A percentile compares a stretch with the other conserved stretches of the same genome.
Evolutionary conservation across 1,284 basidiomycete genomes (phyloP).

Genomic region (Ustilago xerochloae): DNA sequence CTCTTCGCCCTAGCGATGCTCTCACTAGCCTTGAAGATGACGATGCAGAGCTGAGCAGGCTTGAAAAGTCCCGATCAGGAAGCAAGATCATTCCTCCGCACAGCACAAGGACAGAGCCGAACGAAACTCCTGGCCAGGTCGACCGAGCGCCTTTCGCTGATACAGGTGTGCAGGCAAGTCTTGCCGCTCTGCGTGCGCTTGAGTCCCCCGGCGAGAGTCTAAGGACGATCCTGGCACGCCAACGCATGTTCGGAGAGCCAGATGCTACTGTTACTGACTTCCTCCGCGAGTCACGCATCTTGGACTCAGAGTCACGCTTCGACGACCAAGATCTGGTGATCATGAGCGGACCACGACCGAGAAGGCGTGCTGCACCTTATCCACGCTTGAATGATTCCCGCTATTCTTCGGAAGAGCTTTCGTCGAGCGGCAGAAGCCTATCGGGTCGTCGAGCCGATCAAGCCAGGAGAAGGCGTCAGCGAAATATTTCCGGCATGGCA

Average conservation of each 20-base stretch:
- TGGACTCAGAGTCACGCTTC: not conserved
- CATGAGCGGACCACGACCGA: slow-evolving; percentile 19
- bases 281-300: slow-evolving; percentile 2
- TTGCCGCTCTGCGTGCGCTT: slow-evolving; percentile 37
- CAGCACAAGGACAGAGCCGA: not conserved
- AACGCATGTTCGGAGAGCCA: slow-evolving; percentile 35
- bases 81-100: not conserved
- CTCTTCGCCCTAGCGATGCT: not conserved
- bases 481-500: slow-evolving; percentile 17
- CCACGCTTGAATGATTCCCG: not conserved
- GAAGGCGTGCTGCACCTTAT: slow-evolving; percentile 31
- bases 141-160: slow-evolving; percentile 34
- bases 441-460: not conserved
- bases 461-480: slow-evolving; percentile 7
- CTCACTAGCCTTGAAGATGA: not conserved
- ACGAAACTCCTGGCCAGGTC: not conserved
- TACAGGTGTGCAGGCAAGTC: slow-evolving; percentile 43
- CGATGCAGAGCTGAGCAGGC: slow-evolving; percentile 13
- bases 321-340: slow-evolving; percentile 7
- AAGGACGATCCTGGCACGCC: slow-evolving; percentile 35
- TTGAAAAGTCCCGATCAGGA: slow-evolving; percentile 15
- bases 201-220: slow-evolving; percentile 36
- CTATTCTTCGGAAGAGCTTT: slow-evolving; percentile 31
- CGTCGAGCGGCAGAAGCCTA: slow-evolving; percentile 21
- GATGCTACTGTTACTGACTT: slow-evolving; percentile 12